Percentiles rank a stretch among this genome's conserved stretches.
These are phyloP conservation scores for Papilionanthe hybrid DNA, from an alignment of 116 monocot genomes.

Conservation along the genomic window DNA sequence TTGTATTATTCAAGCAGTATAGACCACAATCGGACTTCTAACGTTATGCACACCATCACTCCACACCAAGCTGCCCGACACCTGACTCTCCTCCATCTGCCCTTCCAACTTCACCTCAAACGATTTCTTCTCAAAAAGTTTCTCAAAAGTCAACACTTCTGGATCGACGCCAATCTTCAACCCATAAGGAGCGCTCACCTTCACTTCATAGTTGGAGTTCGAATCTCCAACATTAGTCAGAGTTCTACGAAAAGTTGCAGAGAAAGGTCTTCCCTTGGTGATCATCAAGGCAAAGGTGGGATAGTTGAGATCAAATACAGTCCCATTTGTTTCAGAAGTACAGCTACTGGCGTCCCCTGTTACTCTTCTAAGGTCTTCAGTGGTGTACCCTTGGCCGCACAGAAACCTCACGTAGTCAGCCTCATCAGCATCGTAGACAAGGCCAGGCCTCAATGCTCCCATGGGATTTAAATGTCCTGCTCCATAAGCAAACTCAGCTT, in stretches of 20 bases:
- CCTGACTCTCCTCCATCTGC: not conserved
- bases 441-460: constrained; percentile 11
- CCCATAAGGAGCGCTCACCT: not conserved
- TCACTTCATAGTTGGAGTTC: constrained; percentile 7
- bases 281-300: constrained; percentile 20
- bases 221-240: constrained; percentile 22
- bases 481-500: constrained; percentile 19
- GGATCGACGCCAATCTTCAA: constrained; percentile 16
- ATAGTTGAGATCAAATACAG: constrained; percentile 20
- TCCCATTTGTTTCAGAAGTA: not conserved
- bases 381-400: constrained; percentile 17
- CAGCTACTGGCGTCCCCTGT: constrained; percentile 28
- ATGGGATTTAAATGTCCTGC: constrained; percentile 14
- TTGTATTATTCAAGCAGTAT: not conserved
- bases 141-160: not conserved
- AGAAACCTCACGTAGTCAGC: constrained; percentile 13
- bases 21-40: constrained; percentile 23
- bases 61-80: constrained; percentile 16
- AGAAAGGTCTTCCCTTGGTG: not conserved
- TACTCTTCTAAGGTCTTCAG: not conserved
- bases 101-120: constrained; percentile 11
- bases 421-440: constrained; percentile 18
- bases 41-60: constrained; percentile 17
- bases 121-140: constrained; percentile 14
- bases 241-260: constrained; percentile 12